These are phyloP conservation scores for Talaromyces sp. DNA, from an alignment of 2,329 filamentous ascomycete species.

Conservation along the genomic window DNA sequence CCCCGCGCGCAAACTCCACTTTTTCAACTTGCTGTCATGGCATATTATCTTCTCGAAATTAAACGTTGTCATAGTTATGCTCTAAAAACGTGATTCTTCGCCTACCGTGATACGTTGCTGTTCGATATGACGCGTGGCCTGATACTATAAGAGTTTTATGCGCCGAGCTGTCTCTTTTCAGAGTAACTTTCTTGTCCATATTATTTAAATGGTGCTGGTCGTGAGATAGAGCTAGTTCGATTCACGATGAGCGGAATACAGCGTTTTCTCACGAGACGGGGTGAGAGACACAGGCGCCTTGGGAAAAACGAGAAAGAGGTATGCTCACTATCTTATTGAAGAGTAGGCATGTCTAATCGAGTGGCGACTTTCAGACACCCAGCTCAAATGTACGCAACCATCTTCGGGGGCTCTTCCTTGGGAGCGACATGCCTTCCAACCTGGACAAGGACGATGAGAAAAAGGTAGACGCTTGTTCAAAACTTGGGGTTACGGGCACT, in stretches of 20 bases:
- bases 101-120: not conserved
- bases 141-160: not conserved
- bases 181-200: not conserved
- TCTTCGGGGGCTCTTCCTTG: constrained; percentile 28
- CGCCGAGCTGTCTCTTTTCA: not conserved
- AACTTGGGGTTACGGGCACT: not conserved
- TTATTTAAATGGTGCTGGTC: not conserved
- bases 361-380: not conserved
- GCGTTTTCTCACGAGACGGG: constrained; percentile 35
- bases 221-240: not conserved
- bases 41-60: not conserved
- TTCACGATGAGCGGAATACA: constrained; percentile 38
- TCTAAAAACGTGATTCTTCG: not conserved
- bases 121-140: not conserved
- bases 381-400: constrained; percentile 8
- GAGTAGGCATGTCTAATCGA: constrained; percentile 15
- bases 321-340: constrained; percentile 9
- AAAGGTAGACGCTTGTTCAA: constrained; percentile 23
- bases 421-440: constrained; percentile 16
- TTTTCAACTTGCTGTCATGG: not conserved
- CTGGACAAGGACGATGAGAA: constrained; percentile 27
- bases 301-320: constrained; percentile 29
- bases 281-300: constrained; percentile 27
- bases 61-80: not conserved
- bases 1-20: not conserved